These are phyloP conservation scores for Exophiala viscosa DNA, from an alignment of 2,329 filamentous ascomycete genomes.

Conservation along the genomic window DNA sequence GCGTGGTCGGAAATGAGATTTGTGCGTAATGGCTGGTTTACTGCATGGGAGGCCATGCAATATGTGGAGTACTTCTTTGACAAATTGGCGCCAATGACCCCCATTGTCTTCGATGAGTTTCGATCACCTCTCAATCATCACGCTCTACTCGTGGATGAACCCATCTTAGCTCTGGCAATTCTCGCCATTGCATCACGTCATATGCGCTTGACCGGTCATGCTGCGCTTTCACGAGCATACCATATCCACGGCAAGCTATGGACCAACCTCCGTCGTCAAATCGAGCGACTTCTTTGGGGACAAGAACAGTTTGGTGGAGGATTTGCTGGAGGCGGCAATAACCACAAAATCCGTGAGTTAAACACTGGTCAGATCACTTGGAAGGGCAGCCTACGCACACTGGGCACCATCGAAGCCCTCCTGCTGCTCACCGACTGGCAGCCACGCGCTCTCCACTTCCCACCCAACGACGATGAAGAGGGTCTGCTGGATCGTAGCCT, in stretches of 20 bases:
- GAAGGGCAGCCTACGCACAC: conserved; percentile 76
- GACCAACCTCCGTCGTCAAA: conserved; percentile 91
- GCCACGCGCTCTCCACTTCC: conserved; percentile 89
- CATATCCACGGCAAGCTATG: conserved; percentile 94
- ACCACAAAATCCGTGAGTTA: conserved; percentile 61
- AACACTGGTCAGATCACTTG: conserved; percentile 53
- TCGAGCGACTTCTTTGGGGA: conserved; percentile 90
- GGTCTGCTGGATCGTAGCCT: conserved; percentile 67
- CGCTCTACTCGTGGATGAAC: conserved; percentile 81
- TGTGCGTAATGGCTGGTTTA: conserved; percentile 96
- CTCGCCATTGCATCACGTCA: conserved; percentile 89
- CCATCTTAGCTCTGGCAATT: conserved; percentile 85
- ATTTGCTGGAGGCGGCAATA: conserved; percentile 67
- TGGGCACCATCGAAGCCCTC: conserved; percentile 91
- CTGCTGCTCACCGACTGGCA: conserved; percentile 97
- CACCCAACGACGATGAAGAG: conserved; percentile 64
- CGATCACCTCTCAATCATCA: conserved; percentile 74
- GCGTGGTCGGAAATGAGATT: conserved; percentile 93
- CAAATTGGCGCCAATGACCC: conserved; percentile 84
- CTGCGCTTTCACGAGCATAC: conserved; percentile 76
- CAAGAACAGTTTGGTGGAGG: conserved; percentile 93
- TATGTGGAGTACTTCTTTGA: conserved; percentile 97
- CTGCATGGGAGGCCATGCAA: conserved; percentile 82
- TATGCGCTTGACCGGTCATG: conserved; percentile 72
- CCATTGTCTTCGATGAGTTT: conserved; percentile 89